A percentile compares a stretch with the other conserved stretches of the same genome.
phyloP scores from a whole-genome alignment of 2,329 filamentous ascomycete genomes.

The Paraconiothyrium sp. region DNA sequence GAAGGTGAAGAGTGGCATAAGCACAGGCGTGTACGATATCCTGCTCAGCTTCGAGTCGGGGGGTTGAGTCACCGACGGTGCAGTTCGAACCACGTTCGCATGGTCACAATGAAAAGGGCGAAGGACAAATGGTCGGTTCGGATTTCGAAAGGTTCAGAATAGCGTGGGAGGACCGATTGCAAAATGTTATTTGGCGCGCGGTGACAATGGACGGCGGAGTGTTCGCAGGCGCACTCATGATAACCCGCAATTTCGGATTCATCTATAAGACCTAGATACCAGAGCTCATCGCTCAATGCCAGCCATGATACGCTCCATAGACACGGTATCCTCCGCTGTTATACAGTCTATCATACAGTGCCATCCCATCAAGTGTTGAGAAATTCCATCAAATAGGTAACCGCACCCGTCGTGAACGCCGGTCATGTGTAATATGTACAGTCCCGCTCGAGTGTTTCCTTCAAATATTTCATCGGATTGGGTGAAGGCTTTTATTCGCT shows the following conservation, averaged over 20 bases:
- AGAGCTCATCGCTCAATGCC: constrained; percentile 14
- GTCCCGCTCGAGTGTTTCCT: neutral
- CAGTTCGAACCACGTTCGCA: neutral
- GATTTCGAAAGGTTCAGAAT: neutral
- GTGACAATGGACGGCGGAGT: neutral
- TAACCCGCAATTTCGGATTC: constrained; percentile 7
- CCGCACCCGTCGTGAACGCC: neutral
- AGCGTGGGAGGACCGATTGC: neutral
- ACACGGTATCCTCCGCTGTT: constrained; percentile 12
- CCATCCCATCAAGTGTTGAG: neutral
- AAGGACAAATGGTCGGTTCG: neutral
- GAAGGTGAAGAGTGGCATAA: constrained; percentile 8
- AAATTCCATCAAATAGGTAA: too few relatives aligned
- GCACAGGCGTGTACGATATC: constrained; percentile 13
- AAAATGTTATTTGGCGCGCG: neutral
- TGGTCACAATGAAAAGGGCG: neutral
- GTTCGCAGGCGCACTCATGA: neutral
- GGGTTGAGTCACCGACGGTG: neutral
- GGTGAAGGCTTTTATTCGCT: neutral
- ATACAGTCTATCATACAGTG: constrained; percentile 1
- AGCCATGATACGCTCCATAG: constrained; percentile 8
- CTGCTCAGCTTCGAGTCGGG: neutral
- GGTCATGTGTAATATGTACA: neutral
- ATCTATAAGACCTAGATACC: constrained; percentile 19
- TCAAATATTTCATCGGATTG: neutral